Conservation (phyloP, 176 grass and related monocot genomes). For the Zoysia pacifica region DNA sequence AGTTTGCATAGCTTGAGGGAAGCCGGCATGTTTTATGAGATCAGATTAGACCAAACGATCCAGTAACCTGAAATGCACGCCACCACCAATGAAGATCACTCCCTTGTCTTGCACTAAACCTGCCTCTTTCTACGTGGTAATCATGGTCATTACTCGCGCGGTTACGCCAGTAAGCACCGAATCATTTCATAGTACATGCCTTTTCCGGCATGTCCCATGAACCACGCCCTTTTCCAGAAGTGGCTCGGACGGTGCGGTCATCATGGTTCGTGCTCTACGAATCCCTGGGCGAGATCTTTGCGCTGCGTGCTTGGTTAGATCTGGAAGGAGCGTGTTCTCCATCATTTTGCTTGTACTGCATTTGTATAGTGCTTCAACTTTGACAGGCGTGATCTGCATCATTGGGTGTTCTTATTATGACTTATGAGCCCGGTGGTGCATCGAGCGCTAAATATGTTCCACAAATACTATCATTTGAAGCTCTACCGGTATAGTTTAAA, state of each 20-base stretch:
- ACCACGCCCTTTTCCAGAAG: neutral
- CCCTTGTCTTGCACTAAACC: constrained; percentile 21
- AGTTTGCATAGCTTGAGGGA: neutral
- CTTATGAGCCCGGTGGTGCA: neutral
- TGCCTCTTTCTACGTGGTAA: constrained; percentile 17
- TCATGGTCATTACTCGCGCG: constrained; percentile 13
- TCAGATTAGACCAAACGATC: neutral
- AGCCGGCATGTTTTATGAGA: neutral
- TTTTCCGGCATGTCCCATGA: constrained; percentile 41
- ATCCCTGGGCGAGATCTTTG: constrained; percentile 3
- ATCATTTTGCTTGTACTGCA: constrained; percentile 23
- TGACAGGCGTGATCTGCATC: constrained; percentile 16
- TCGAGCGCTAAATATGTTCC: neutral
- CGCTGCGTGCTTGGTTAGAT: constrained; percentile 26
- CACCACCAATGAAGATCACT: constrained; percentile 20
- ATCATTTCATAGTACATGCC: constrained; percentile 36
- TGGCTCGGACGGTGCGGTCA: neutral
- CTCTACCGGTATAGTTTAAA: no score
- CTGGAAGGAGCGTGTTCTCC: constrained; percentile 15
- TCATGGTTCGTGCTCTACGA: constrained; percentile 25
- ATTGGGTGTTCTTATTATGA: neutral
- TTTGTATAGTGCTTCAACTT: constrained; percentile 24
- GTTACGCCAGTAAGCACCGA: neutral
- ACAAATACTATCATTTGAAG: neutral
- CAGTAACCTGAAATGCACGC: neutral